A percentile compares a stretch with the other conserved stretches of the same genome.
These are phyloP conservation scores for Marasmius tenuissimus DNA, from an alignment of 1,284 basidiomycete genomes.

Conservation along the genomic window DNA sequence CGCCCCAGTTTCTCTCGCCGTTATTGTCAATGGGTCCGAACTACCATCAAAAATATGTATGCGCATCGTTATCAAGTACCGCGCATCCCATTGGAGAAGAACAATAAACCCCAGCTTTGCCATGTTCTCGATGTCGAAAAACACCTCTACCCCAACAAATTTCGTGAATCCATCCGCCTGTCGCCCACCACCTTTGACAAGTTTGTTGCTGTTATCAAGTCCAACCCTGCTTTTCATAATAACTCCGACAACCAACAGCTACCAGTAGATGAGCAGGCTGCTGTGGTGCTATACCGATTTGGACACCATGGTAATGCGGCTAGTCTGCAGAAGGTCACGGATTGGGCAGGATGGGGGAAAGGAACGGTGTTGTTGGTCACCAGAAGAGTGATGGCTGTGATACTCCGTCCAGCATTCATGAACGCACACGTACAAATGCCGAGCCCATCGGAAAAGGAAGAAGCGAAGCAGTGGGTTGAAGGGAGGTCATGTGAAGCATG, in stretches of 20 bases:
- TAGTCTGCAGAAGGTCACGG: not conserved
- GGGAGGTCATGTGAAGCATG: slow-evolving; percentile 20
- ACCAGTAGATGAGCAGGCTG: slow-evolving; percentile 30
- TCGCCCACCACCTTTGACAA: too few relatives aligned
- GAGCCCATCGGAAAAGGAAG: not conserved
- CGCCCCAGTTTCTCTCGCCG: too few relatives aligned
- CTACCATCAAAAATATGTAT: too few relatives aligned
- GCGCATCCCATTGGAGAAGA: too few relatives aligned
- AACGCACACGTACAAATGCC: not conserved
- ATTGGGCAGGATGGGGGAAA: not conserved
- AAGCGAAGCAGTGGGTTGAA: slow-evolving; percentile 7
- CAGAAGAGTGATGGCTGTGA: not conserved
- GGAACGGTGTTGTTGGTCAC: not conserved
- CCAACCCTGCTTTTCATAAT: not conserved
- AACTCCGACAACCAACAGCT: not conserved
- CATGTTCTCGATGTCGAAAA: too few relatives aligned
- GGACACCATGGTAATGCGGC: slow-evolving; percentile 35
- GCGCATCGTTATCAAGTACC: too few relatives aligned
- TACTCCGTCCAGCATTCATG: not conserved
- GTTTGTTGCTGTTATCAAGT: too few relatives aligned
- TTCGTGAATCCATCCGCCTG: too few relatives aligned
- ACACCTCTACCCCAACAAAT: too few relatives aligned
- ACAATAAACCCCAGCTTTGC: too few relatives aligned
- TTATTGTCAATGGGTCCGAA: too few relatives aligned
- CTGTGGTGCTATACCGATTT: slow-evolving; percentile 31